These are phyloP conservation scores for Rhytidiadelphus loreus DNA, from an alignment of 225 moss, liverwort and hornwort genomes.

Conservation along the genomic window DNA sequence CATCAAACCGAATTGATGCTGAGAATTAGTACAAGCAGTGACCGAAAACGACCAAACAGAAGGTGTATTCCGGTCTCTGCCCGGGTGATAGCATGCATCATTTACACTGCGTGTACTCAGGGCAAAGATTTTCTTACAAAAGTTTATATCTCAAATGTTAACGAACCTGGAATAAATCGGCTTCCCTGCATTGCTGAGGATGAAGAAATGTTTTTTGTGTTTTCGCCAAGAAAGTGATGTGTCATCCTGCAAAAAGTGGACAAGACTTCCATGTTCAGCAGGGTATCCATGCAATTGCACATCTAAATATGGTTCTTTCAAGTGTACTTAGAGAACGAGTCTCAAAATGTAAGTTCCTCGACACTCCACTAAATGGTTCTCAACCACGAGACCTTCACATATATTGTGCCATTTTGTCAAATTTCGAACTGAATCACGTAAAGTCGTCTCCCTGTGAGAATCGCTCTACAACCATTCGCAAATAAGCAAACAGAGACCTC, in stretches of 20 bases:
- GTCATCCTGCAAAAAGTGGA: conserved; percentile 63
- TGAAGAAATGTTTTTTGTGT: conserved; percentile 96
- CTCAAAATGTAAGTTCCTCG: neutral
- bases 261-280: neutral
- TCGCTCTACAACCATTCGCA: neutral
- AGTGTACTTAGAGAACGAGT: neutral
- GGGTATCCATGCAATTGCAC: neutral
- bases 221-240: conserved; percentile 68
- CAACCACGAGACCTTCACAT: neutral
- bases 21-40: neutral
- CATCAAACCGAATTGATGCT: neutral
- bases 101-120: neutral
- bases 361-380: neutral
- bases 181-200: conserved; percentile 98
- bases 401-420: neutral
- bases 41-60: neutral
- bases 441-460: neutral
- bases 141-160: neutral
- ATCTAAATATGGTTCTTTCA: neutral
- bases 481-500: conserved; percentile 18
- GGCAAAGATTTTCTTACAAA: neutral
- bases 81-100: neutral
- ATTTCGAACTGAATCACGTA: neutral
- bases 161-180: conserved; percentile 92
- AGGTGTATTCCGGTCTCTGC: neutral